Conservation (phyloP, 371 early-diverging fungal species). For the Catenaria anguillulae region DNA sequence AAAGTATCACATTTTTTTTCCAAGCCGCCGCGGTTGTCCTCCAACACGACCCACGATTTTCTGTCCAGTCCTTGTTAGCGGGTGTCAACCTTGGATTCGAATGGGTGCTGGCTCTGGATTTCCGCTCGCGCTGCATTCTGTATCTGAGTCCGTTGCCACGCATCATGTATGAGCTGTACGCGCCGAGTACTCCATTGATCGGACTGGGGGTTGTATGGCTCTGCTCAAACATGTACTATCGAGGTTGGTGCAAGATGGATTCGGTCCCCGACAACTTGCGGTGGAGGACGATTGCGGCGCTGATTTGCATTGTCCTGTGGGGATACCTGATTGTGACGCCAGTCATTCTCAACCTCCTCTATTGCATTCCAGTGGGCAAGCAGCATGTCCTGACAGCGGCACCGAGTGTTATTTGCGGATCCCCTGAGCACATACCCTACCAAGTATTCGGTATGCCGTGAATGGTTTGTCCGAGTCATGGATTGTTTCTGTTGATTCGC, state of each 20-base stretch:
- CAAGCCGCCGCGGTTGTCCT: background rate
- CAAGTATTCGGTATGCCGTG: no score
- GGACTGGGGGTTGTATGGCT: background rate
- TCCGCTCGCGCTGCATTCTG: no score
- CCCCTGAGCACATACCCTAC: background rate
- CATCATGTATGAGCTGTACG: background rate
- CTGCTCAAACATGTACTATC: no score
- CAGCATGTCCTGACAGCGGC: background rate
- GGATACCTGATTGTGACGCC: background rate
- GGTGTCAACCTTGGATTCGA: no score
- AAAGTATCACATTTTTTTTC: background rate
- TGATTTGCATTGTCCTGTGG: constrained; percentile 1
- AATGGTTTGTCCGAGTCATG: no score
- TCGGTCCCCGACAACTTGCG: no score
- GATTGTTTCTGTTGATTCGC: no score
- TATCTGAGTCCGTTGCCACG: background rate
- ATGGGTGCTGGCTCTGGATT: no score
- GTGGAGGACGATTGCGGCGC: no score
- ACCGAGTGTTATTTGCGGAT: background rate
- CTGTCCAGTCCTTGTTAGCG: no score
- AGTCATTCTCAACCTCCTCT: no score
- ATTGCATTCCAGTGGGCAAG: background rate
- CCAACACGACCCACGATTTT: background rate
- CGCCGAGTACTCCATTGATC: background rate
- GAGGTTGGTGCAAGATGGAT: no score